phyloP scores from a whole-genome alignment of 163 green algal species.

The Chlorella variabilis region DNA sequence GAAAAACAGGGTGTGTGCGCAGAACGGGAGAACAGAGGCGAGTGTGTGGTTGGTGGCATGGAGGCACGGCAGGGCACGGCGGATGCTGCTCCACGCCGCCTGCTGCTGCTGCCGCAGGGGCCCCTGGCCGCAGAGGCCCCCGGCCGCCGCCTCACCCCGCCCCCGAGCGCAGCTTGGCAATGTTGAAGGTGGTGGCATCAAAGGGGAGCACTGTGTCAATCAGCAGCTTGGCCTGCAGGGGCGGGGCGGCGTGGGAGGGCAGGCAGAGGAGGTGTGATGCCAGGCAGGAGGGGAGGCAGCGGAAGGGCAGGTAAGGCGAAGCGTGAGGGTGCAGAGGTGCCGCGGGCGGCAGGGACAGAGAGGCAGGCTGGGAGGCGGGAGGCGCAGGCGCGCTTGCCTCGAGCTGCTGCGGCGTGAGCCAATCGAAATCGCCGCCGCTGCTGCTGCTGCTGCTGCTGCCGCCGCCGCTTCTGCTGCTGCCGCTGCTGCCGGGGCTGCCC shows the following conservation, averaged over 20 bases:
- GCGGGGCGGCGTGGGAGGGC: neutral
- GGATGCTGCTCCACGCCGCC: no score
- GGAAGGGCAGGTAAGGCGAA: no score
- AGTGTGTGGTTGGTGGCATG: no score
- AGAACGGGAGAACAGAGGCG: neutral
- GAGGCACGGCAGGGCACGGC: no score
- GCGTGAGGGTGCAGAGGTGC: no score
- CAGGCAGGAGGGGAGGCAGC: neutral
- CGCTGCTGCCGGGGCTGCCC: neutral
- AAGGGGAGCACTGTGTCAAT: slow-evolving; percentile 75
- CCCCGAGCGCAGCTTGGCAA: slow-evolving; percentile 23
- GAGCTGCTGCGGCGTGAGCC: slow-evolving; percentile 34
- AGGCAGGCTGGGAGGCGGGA: no score
- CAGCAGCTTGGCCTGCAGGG: slow-evolving; percentile 56
- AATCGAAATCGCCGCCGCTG: neutral
- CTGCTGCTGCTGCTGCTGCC: neutral
- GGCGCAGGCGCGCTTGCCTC: no score
- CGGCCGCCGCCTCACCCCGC: slow-evolving; percentile 22
- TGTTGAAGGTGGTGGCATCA: slow-evolving; percentile 65
- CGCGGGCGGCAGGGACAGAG: no score
- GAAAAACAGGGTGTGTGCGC: neutral
- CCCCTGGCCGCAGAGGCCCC: no score
- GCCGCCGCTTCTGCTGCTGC: neutral
- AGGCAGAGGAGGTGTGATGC: neutral
- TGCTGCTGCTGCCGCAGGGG: no score